Base-by-base conservation (phyloP, 306 rosid species). In the Lathyrus sativus region DNA sequence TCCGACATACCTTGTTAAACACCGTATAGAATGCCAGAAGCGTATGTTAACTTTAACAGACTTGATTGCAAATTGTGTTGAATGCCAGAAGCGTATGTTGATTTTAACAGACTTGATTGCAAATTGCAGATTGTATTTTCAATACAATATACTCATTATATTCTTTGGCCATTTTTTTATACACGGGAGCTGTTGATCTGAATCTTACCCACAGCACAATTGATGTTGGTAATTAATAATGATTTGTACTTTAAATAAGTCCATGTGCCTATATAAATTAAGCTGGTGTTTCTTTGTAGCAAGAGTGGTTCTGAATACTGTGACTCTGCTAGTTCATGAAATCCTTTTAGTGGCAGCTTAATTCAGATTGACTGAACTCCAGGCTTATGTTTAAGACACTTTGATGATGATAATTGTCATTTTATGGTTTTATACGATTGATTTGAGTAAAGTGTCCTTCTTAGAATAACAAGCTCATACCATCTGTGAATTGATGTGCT, bases 401-500 rank as follows among this genome's bases (percentile, higher is more conserved):
- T 55, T 9, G 18, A 68, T 12, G 15, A 11, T 38, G 62, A 76
- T 24, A 45, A 9, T 59, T 55, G 26, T 10, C 61, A 61, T 62
- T 55, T 65, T 63, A 18, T 71, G 65, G 70, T 62, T 65, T n/a
- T 28, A 42, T 67, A 46, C 73, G 9, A 18, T 41, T 71, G 50
- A 59, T 63, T 10, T 11, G 9, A 31, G 62, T 65, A 35, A 56
- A 78, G 54, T 28, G 56, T 12, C 55, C 38, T 53, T 78, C 45
- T 59, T 17, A 41, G 56, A 39, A 44, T 59, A 29, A 31, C 61
- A 11, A 50, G 50, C 44, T n/a, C n/a, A n/a, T n/a, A n/a, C n/a
- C n/a, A n/a, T n/a, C n/a, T n/a, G n/a, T n/a, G n/a, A n/a, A n/a
- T n/a, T n/a, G n/a, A n/a, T n/a, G n/a, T n/a, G n/a, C n/a, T n/a